Percentiles rank a stretch among this genome's conserved stretches.
phyloP scores from a whole-genome alignment of 345 rosid genomes.

The Pugionium dolabratum region DNA sequence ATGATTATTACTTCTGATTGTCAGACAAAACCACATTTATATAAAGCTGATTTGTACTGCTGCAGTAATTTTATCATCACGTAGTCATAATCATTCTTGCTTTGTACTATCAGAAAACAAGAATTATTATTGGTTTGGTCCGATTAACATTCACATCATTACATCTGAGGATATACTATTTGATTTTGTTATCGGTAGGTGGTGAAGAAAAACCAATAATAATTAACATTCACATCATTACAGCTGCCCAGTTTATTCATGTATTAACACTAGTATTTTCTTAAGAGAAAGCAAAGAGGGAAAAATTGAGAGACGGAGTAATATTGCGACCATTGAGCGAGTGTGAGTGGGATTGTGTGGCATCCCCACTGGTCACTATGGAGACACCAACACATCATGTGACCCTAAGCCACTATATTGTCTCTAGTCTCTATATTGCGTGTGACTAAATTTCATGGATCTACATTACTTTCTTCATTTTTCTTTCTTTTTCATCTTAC shows the following conservation, averaged over 20 bases:
- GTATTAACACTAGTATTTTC: too few relatives aligned
- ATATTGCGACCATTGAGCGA: conserved; percentile 39
- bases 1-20: conserved; percentile 34
- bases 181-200: background rate
- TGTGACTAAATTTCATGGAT: conserved; percentile 9
- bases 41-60: conserved; percentile 39
- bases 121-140: conserved; percentile 13
- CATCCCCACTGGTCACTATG: conserved; percentile 30
- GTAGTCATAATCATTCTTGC: conserved; percentile 34
- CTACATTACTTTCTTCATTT: conserved; percentile 1
- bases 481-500: conserved; percentile 2
- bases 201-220: background rate
- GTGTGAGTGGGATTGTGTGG: conserved; percentile 18
- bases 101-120: conserved; percentile 26
- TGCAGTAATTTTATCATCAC: conserved; percentile 24
- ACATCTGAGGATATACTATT: conserved; percentile 4
- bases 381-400: conserved; percentile 38
- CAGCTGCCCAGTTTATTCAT: too few relatives aligned
- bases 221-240: too few relatives aligned
- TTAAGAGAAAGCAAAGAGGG: background rate
- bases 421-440: conserved; percentile 24
- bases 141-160: conserved; percentile 7
- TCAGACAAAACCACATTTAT: conserved; percentile 35
- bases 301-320: conserved; percentile 24
- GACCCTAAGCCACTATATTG: conserved; percentile 32